Evolutionary conservation across 345 rosid species (phyloP).

Genomic region (Citrus inodora): DNA sequence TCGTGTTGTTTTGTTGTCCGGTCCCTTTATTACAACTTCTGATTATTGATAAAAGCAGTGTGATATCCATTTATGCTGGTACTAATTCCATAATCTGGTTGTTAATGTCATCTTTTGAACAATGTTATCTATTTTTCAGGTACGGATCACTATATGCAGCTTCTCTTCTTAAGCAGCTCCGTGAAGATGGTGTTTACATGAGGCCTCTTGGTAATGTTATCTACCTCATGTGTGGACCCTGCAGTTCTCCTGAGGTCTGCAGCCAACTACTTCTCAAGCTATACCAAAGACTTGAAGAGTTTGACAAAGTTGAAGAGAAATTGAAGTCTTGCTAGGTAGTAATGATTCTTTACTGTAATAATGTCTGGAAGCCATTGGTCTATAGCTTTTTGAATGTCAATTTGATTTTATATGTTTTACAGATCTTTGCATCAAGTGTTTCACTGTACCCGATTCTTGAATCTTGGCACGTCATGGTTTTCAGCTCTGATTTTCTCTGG

Average conservation of each 20-base stretch:
- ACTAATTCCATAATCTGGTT: neutral
- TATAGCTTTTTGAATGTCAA: neutral
- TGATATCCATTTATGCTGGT: neutral
- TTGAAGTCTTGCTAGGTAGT: neutral
- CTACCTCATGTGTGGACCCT: constrained; percentile 89
- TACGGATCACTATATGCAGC: constrained; percentile 66
- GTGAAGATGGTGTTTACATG: constrained; percentile 68
- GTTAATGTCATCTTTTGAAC: neutral
- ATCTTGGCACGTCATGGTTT: neutral
- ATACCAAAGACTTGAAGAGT: constrained; percentile 50
- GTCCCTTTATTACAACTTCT: too few relatives aligned
- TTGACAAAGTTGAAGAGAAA: constrained; percentile 15
- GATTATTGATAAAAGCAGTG: too few relatives aligned
- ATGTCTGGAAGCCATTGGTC: too few relatives aligned
- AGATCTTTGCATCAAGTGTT: neutral
- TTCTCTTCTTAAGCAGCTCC: constrained; percentile 64
- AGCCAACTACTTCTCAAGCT: constrained; percentile 54
- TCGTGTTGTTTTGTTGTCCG: too few relatives aligned
- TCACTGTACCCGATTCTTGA: neutral
- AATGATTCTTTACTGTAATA: neutral
- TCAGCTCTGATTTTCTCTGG: neutral
- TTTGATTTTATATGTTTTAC: neutral
- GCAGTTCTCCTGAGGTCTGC: constrained; percentile 68
- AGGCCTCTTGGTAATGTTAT: constrained; percentile 88
- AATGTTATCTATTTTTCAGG: constrained; percentile 28